Base-by-base conservation (phyloP, 345 rosid species). In the Hypericum androsaemum region DNA sequence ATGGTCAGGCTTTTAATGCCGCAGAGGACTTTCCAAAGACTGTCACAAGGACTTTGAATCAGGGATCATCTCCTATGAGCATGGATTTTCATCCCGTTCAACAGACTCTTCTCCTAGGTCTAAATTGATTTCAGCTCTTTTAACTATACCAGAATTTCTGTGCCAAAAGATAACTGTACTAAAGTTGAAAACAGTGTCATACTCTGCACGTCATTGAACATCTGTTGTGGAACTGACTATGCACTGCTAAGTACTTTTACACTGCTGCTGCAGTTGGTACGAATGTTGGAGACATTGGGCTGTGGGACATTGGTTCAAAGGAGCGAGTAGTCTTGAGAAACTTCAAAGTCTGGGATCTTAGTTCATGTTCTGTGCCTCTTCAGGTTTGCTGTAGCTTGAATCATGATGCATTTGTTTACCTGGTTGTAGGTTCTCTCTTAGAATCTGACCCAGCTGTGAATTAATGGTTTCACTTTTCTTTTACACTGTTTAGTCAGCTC, bases 301-400 rank as follows among this genome's bases (percentile, higher is more conserved):
- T 92, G 55, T 92, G 97, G 98, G 95, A 92, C 64, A 84, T 78
- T 62, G 94, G 92, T 70, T 85, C 95, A 12, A 74, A 80, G 64
- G 96, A 88, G 54, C 80, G 83, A 50, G 55, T 88, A 40, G 85
- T 83, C 59, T 74, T 70, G 39, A 84, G 80, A 62, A 81, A 80
- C 75, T 92, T 92, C 68, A 88, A 83, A 75, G 94, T 92, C 57
- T 92, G 98, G 98, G 97, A 92, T 55, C 54, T 88, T 54, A 63
- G 71, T 71, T 71, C 77, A 56, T 85, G 88, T 67, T 75, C 98
- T 2, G 71, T 80, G 86, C 78, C 88, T 53, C 78, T 92, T 57
- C 98, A 90, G 98, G 98, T 83, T 37, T 50, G 56, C 32, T 22
- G 32, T 22, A 22, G 32, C 32, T 22, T 22, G 32, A 22, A 22